A percentile compares a stretch with the other conserved stretches of the same genome.
Evolutionary conservation across 2,329 filamentous ascomycete genomes (phyloP).

Genomic region (Trichoderma sp.): DNA sequence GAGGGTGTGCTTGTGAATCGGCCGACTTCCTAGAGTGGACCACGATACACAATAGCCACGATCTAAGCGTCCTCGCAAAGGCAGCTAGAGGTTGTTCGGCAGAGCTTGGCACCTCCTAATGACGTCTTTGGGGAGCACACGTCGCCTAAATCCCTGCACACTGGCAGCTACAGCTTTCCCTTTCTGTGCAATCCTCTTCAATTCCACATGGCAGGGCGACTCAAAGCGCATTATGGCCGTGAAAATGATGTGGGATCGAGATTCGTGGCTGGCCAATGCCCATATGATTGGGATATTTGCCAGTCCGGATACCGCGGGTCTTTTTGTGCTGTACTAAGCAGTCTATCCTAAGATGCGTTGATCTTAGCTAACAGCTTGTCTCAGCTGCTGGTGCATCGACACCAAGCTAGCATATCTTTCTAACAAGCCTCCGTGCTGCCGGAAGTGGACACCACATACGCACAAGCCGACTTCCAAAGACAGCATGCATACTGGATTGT

Average conservation of each 20-base stretch:
- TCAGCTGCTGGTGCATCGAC: not conserved
- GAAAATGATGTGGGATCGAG: not conserved
- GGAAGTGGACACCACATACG: not conserved
- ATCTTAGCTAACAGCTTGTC: constrained; percentile 2
- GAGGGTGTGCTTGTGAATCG: not conserved
- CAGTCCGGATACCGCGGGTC: not conserved
- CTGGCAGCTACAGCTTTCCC: not conserved
- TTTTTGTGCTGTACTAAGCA: not conserved
- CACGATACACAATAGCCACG: not conserved
- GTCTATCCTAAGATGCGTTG: not conserved
- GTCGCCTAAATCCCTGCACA: not conserved
- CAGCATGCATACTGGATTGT: not conserved
- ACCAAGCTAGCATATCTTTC: not conserved
- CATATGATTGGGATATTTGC: not conserved
- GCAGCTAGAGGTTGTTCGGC: not conserved
- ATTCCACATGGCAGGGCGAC: not conserved
- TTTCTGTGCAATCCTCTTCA: not conserved
- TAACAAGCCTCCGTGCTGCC: not conserved
- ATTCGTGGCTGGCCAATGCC: not conserved
- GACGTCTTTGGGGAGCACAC: constrained; percentile 2
- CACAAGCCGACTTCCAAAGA: not conserved
- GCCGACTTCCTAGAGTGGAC: not conserved
- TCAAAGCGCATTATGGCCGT: not conserved
- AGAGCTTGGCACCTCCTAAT: not conserved
- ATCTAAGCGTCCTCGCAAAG: not conserved